These are phyloP conservation scores for Sarcodon sp. DNA, from an alignment of 768 basidiomycete species.

Conservation along the genomic window DNA sequence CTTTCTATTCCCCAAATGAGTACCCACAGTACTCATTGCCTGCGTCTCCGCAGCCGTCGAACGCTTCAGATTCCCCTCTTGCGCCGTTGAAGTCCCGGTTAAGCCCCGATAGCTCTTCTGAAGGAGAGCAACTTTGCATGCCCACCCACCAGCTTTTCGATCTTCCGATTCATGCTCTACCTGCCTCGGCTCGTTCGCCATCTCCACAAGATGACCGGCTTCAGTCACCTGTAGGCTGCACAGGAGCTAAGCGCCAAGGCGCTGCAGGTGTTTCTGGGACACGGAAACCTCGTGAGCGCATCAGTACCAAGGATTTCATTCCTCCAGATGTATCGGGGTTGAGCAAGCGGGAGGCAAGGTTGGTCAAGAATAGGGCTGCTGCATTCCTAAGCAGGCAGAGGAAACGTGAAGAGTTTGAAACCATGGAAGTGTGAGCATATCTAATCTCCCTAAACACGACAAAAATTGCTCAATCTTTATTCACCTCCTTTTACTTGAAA, in stretches of 20 bases:
- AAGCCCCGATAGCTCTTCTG: slow-evolving; percentile 30
- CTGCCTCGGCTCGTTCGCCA: slow-evolving; percentile 18
- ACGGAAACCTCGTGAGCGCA: slow-evolving; percentile 26
- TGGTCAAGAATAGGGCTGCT: slow-evolving; percentile 87
- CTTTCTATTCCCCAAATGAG: slow-evolving; percentile 28
- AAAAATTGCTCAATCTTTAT: not conserved
- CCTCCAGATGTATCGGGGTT: slow-evolving; percentile 84
- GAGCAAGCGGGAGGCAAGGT: slow-evolving; percentile 80
- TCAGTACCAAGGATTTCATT: slow-evolving; percentile 69
- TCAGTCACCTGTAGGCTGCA: slow-evolving; percentile 8
- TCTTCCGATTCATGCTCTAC: slow-evolving; percentile 26
- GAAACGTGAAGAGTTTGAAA: slow-evolving; percentile 87
- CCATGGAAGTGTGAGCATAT: slow-evolving; percentile 72
- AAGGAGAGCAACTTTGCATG: slow-evolving; percentile 40
- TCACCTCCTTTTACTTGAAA: slow-evolving; percentile 17
- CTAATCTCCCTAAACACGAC: slow-evolving; percentile 3
- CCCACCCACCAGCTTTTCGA: slow-evolving; percentile 69
- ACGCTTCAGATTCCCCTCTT: slow-evolving; percentile 28
- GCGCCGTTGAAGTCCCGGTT: slow-evolving; percentile 39
- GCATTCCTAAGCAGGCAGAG: slow-evolving; percentile 86
- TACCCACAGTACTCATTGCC: slow-evolving; percentile 33
- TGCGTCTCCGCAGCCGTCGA: slow-evolving; percentile 19
- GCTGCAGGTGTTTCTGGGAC: slow-evolving; percentile 21
- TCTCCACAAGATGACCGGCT: slow-evolving; percentile 11
- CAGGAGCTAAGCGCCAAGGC: slow-evolving; percentile 9